phyloP scores from a whole-genome alignment of 2,329 filamentous ascomycete species.

The Arthrobotrys entomopaga region DNA sequence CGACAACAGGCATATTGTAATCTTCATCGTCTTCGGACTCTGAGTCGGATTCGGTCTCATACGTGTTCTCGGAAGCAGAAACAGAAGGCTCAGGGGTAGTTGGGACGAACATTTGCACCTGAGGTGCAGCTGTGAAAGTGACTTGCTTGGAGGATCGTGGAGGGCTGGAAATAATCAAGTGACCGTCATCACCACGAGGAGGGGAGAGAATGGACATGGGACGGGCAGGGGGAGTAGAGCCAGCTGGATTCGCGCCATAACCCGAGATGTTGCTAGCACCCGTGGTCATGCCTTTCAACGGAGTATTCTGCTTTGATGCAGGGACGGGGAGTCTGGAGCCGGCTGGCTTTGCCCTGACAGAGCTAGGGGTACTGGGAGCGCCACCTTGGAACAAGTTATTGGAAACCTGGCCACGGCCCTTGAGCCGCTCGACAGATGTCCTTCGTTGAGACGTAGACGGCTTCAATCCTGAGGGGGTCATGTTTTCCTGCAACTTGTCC shows the following conservation, averaged over 20 bases:
- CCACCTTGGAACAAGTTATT: slow-evolving; percentile 97
- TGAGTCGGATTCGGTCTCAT: slow-evolving; percentile 76
- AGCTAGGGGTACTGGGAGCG: slow-evolving; percentile 73
- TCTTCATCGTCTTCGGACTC: slow-evolving; percentile 66
- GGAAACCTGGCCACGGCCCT: slow-evolving; percentile 93
- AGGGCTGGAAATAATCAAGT: slow-evolving; percentile 70
- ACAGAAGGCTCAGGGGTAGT: slow-evolving; percentile 95
- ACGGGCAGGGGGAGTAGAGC: slow-evolving; percentile 57
- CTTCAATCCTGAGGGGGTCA: slow-evolving; percentile 63
- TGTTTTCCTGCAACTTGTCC: slow-evolving; percentile 79
- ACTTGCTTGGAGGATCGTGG: slow-evolving; percentile 95
- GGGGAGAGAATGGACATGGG: slow-evolving; percentile 58
- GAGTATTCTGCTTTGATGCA: slow-evolving; percentile 71
- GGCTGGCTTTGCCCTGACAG: slow-evolving; percentile 78
- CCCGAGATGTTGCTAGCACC: slow-evolving; percentile 62
- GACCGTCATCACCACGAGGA: slow-evolving; percentile 55
- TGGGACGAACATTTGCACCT: slow-evolving; percentile 98
- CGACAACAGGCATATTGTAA: slow-evolving; percentile 92
- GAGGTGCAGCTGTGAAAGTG: slow-evolving; percentile 91
- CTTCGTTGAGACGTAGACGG: slow-evolving; percentile 76
- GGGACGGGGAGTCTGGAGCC: slow-evolving; percentile 68
- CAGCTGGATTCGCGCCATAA: slow-evolving; percentile 61
- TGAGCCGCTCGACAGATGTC: slow-evolving; percentile 93
- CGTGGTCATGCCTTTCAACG: slow-evolving; percentile 67
- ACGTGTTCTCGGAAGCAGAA: slow-evolving; percentile 90